Evolutionary conservation across 805 yeast genomes (phyloP).

Genomic region (Candida argentea): DNA sequence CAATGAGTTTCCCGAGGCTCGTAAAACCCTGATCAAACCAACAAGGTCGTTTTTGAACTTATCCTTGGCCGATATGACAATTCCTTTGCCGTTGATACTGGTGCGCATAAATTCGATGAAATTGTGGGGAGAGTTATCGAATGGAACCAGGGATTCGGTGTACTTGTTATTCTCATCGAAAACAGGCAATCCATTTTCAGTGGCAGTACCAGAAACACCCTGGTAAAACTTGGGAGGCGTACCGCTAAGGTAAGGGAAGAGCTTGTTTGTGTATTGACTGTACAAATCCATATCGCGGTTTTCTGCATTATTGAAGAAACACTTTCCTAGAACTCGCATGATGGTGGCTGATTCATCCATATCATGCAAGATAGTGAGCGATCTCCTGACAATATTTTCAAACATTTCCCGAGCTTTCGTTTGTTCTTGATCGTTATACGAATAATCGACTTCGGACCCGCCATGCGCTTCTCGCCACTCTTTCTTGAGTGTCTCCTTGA

Average conservation of each 20-base stretch:
- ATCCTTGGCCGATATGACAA: conserved; percentile 44
- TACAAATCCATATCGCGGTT: conserved; percentile 5
- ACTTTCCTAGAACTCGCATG: conserved; percentile 20
- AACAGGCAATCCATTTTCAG: conserved; percentile 5
- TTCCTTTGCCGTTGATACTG: conserved; percentile 36
- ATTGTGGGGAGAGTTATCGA: conserved; percentile 6
- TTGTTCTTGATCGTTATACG: no score
- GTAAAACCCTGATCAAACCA: conserved; percentile 38
- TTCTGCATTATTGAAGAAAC: conserved; percentile 11
- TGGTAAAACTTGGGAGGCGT: conserved; percentile 15
- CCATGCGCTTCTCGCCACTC: no score
- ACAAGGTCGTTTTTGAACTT: conserved; percentile 35
- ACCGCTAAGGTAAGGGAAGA: conserved; percentile 19
- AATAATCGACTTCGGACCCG: no score
- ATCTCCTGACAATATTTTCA: no score
- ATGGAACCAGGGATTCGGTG: conserved; percentile 6
- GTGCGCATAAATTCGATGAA: conserved; percentile 16
- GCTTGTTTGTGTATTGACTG: conserved; percentile 9
- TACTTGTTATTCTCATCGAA: conserved; percentile 5
- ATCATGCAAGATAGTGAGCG: conserved; percentile 9
- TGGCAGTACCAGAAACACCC: conserved; percentile 3
- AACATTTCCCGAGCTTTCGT: no score
- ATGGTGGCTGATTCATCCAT: conserved; percentile 25
- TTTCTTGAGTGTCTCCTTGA: no score
- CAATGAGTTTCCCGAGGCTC: conserved; percentile 37